Conservation (phyloP, 768 basidiomycete species). For the Harrya chromipes region DNA sequence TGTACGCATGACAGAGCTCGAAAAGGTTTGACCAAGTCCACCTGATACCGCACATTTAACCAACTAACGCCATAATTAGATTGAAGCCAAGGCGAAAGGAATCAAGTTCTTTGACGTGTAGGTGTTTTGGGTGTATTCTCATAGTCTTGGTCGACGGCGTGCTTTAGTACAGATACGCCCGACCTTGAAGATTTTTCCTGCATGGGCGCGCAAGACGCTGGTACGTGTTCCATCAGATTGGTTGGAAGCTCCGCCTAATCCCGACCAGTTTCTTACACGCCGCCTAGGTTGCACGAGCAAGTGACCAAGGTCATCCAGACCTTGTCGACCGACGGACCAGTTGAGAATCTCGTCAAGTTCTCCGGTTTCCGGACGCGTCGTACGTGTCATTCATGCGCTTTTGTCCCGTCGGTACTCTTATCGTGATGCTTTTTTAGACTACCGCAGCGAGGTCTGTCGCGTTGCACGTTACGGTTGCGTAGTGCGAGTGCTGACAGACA, state of each 20-base stretch:
- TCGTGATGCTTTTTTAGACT: constrained; percentile 44
- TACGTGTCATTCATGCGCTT: constrained; percentile 35
- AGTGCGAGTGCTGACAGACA: constrained; percentile 13
- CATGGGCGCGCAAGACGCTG: constrained; percentile 34
- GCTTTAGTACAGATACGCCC: constrained; percentile 71
- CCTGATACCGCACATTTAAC: background rate
- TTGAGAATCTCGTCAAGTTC: constrained; percentile 61
- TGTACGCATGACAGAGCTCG: constrained; percentile 83
- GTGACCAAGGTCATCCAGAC: constrained; percentile 61
- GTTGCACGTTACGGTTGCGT: constrained; percentile 1
- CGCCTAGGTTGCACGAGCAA: constrained; percentile 57
- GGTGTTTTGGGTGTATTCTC: constrained; percentile 18
- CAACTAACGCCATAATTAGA: constrained; percentile 39
- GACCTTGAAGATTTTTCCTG: constrained; percentile 47
- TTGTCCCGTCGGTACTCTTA: constrained; percentile 1
- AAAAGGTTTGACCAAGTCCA: constrained; percentile 55
- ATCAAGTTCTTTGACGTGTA: constrained; percentile 88
- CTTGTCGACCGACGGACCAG: constrained; percentile 63
- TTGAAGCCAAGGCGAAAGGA: constrained; percentile 73
- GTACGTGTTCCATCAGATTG: constrained; percentile 30
- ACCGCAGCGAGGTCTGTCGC: constrained; percentile 65
- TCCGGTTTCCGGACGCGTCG: constrained; percentile 72
- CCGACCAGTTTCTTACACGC: constrained; percentile 49
- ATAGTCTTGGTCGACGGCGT: constrained; percentile 1
- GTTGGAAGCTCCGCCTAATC: background rate